Base-by-base conservation (phyloP, 352 stramenopile genomes). In the Phytopythium helicoides region DNA sequence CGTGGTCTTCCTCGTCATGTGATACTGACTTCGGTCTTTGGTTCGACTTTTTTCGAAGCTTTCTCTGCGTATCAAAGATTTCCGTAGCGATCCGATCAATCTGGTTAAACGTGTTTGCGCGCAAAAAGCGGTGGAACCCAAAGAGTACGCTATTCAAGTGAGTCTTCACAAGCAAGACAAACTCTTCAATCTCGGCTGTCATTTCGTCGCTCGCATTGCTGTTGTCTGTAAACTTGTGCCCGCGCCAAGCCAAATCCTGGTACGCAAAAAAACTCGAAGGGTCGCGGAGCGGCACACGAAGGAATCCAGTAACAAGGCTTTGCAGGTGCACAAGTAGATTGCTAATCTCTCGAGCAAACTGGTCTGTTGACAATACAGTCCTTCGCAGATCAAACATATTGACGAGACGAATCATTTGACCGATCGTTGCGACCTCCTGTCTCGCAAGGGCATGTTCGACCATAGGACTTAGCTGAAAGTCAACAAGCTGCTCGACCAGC, bases 201-300 rank as follows among this genome's bases (percentile, higher is more conserved):
- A 68, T 14, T 26, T 66, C 42, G 4, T 40, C 34, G 21, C 22
- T 21, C 8, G 60, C 36, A 10, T 68, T 28, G n/a, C 55, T 51
- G 11, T 63, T 34, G 3, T 31, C 52, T 6, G 23, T 52, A 47
- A 87, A 85, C 41, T 69, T 75, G 56, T 93, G 82, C 1, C 80
- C 85, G 36, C 81, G 86, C 86, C 86, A 95, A n/a, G 89, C 69
- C 42, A 95, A 81, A 36, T 95, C 82, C 54, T 95, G 81, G 56
- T 92, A 94, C 6, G 78, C 76, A 41, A 86, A 72, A 56, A 83
- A 92, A 14, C 62, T 87, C 16, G 75, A 62, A 18, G 83, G 81
- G 40, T 78, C 74, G 4, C 83, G 81, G 40, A 87, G 56, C 2
- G 78, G 73, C 9, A 91, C 54, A 10, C 65, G 61, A 33, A 92